Base-by-base conservation (phyloP, 768 basidiomycete genomes). In the Suillus alpinus region DNA sequence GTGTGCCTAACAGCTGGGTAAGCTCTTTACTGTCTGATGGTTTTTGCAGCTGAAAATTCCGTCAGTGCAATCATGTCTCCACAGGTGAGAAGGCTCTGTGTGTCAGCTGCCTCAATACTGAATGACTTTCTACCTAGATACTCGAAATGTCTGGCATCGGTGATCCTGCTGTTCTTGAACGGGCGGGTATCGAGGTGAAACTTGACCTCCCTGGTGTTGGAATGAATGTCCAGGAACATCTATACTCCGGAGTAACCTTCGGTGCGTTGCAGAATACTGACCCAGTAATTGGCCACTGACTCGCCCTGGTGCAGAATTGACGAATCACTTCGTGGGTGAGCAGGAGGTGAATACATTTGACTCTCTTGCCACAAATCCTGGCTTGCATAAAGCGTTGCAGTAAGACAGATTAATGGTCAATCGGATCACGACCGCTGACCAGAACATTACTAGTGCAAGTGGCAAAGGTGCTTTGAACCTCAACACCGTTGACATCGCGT, bases 131-230 rank as follows among this genome's bases (percentile, higher is more conserved):
- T 44, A 1, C 82, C 6, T 80, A 84, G 65, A 72, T 88, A 9
- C 78, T 86, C 2, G 82, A 86, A 65, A 71, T 86, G 2, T 85
- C 83, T 6, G 86, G 86, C 26, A 81, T 87, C 58, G 86, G 86
- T 18, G 72, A 77, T 36, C 66, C 67, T 14, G 72, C 71, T 2
- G 62, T 82, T 23, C 71, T 86, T 36, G 64, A 72, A 29, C 71
- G 62, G 6, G 65, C 81, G 18, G 78, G 76, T 2, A 74, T 87
- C 43, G 60, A 69, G 0, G 59, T 72, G 26, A 69, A 73, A 58
- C 49, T 71, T 29, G 37, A 65, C 6, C 62, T 71, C 2, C 77
- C 78, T 6, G 78, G 77, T 10, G 83, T 86, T 13, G 84, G 85
- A 1, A 75, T 77, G 67, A 85, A 85, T 63, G 70, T 82, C n/a